Base-by-base conservation (phyloP, 306 rosid species). In the Sechiopsis laciniata region DNA sequence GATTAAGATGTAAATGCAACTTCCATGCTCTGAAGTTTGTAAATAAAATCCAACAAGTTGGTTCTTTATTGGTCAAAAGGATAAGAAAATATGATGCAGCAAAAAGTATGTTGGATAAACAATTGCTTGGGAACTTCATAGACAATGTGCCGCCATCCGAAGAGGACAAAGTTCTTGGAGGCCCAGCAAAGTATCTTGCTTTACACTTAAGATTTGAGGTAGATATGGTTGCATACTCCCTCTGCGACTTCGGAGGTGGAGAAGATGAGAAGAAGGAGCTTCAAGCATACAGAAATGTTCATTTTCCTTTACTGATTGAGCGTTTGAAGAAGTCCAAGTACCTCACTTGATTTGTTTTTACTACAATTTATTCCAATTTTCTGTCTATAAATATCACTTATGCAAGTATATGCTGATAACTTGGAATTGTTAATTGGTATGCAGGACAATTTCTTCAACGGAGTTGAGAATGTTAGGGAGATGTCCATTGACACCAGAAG, bases 401-500 rank as follows among this genome's bases (percentile, higher is more conserved):
- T 63, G n/a, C n/a, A n/a, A 73, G 63, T 24, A 65, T 60, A 55
- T 42, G 65, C 57, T 74, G 72, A 19, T 66, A 72, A 51, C 46
- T 74, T 82, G 56, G 12, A 11, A 45, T 67, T 67, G 9, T 4
- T 6, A 29, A 24, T 48, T 15, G 20, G n/a, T 59, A 58, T 73
- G 12, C 64, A 90, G 96, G 79, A 78, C 79, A 19, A 71, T 85
- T 80, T 81, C 91, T 72, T 85, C 89, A 19, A 46, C 20, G 60
- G 77, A 84, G 74, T 83, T 90, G 88, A 87, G 99, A 80, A 83
- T 81, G 81, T 62, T 78, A 72, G 99, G 99, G 48, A 89, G 86
- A 84, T 94, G 99, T 45, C 99, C 96, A 13, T 84, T 90, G 87
- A 87, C 97, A 54, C 99, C 97, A 37, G 99, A 94, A 87, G 99